Percentiles rank a stretch among this genome's conserved stretches.
Evolutionary conservation across 2,329 filamentous ascomycete species (phyloP).

Genomic region (Purpureocillium lavendulum): DNA sequence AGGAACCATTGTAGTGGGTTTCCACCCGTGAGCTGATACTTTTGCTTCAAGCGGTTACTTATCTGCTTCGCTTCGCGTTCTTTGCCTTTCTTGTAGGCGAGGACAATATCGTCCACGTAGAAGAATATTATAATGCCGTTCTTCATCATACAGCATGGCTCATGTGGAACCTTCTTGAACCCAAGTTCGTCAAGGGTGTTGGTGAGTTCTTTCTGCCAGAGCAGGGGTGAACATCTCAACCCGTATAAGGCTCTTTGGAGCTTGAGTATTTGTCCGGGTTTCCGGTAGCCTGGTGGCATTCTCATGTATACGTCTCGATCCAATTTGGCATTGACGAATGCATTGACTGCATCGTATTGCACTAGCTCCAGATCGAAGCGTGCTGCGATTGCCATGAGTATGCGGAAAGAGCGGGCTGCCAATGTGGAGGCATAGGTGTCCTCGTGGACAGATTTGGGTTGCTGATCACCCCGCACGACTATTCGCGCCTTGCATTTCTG

Average conservation of each 20-base stretch:
- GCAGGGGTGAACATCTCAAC: slow-evolving; percentile 6
- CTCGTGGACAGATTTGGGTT: too few species aligned
- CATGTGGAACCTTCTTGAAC: too few species aligned
- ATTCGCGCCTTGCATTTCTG: slow-evolving; percentile 4
- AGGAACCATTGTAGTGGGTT: not conserved
- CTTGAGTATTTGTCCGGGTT: slow-evolving; percentile 1
- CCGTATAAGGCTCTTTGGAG: slow-evolving; percentile 11
- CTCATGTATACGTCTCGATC: not conserved
- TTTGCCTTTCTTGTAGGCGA: not conserved
- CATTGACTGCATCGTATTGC: slow-evolving; percentile 11
- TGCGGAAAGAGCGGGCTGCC: slow-evolving; percentile 7
- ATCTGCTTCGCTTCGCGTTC: not conserved
- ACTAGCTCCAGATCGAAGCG: slow-evolving; percentile 10
- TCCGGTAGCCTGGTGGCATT: slow-evolving; percentile 6
- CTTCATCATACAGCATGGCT: too few species aligned
- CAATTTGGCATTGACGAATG: slow-evolving; percentile 8
- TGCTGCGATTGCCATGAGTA: slow-evolving; percentile 8
- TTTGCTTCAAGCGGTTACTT: not conserved
- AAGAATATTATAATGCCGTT: too few species aligned
- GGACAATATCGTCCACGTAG: not conserved
- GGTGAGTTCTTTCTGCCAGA: slow-evolving; percentile 2
- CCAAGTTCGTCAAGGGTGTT: too few species aligned
- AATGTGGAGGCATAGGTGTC: slow-evolving; percentile 5
- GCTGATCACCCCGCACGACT: not conserved
- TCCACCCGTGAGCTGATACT: not conserved